These are phyloP conservation scores for Phialophora expanda DNA, from an alignment of 2,329 filamentous ascomycete species.

Conservation along the genomic window DNA sequence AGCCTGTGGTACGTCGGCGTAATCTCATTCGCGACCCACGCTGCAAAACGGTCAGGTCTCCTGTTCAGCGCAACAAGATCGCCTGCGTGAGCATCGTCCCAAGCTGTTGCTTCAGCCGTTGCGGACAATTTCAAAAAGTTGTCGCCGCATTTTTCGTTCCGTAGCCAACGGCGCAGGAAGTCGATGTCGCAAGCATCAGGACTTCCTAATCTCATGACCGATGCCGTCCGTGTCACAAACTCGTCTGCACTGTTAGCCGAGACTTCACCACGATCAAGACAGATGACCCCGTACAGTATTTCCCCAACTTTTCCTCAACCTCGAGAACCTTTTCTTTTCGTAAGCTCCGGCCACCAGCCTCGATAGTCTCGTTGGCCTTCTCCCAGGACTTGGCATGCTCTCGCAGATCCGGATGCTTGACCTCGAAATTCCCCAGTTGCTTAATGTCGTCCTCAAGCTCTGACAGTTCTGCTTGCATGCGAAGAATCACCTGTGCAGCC, in stretches of 20 bases:
- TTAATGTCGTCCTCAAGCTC: slow-evolving; percentile 21
- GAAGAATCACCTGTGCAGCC: slow-evolving; percentile 13
- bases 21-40: slow-evolving; percentile 13
- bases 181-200: slow-evolving; percentile 19
- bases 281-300: slow-evolving; percentile 14
- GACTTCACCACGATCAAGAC: not conserved
- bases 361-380: slow-evolving; percentile 8
- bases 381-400: slow-evolving; percentile 18
- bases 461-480: slow-evolving; percentile 17
- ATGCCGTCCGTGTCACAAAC: slow-evolving; percentile 1
- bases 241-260: slow-evolving; percentile 6
- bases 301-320: slow-evolving; percentile 9
- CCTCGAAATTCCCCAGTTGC: not conserved
- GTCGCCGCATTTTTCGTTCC: slow-evolving; percentile 10
- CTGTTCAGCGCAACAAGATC: slow-evolving; percentile 20
- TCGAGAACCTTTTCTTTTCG: slow-evolving; percentile 13
- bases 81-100: slow-evolving; percentile 1
- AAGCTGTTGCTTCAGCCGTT: slow-evolving; percentile 11
- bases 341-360: slow-evolving; percentile 3
- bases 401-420: not conserved
- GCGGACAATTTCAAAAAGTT: slow-evolving; percentile 9
- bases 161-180: slow-evolving; percentile 16
- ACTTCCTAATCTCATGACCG: slow-evolving; percentile 3
- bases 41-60: slow-evolving; percentile 16
- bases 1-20: slow-evolving; percentile 6